Conservation (phyloP, 2,329 filamentous ascomycete species). For the Onygenales sp. region DNA sequence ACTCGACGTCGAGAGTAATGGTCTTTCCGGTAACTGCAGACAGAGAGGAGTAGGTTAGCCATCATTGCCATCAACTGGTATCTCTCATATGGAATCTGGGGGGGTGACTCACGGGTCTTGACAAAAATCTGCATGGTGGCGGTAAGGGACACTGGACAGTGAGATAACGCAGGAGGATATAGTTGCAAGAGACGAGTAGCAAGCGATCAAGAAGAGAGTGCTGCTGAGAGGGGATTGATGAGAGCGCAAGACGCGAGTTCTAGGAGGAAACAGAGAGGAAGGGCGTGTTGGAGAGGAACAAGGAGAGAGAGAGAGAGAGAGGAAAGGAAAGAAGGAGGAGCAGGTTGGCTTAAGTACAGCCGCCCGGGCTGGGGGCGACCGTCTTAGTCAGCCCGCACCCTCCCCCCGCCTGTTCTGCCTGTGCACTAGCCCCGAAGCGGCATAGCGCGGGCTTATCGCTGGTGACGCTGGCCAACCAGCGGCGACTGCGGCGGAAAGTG, state of each 20-base stretch:
- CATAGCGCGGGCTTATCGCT: background rate
- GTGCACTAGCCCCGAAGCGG: background rate
- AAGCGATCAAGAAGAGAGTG: slow-evolving; percentile 13
- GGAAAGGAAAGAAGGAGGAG: slow-evolving; percentile 16
- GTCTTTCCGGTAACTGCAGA: slow-evolving; percentile 51
- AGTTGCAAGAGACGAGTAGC: slow-evolving; percentile 2
- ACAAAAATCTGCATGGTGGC: slow-evolving; percentile 92
- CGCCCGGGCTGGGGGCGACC: slow-evolving; percentile 15
- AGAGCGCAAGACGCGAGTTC: background rate
- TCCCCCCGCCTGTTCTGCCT: too few species aligned
- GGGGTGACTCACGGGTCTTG: slow-evolving; percentile 68
- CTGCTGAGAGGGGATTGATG: slow-evolving; percentile 4
- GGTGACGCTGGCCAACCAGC: background rate
- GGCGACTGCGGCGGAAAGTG: slow-evolving; percentile 9
- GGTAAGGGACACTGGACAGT: slow-evolving; percentile 6
- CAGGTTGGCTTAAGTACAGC: slow-evolving; percentile 23
- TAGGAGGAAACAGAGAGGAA: background rate
- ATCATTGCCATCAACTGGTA: slow-evolving; percentile 3
- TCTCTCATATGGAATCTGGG: slow-evolving; percentile 6
- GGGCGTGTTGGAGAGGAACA: slow-evolving; percentile 8
- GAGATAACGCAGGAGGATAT: slow-evolving; percentile 1
- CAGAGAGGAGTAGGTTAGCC: slow-evolving; percentile 22
- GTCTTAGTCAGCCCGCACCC: background rate
- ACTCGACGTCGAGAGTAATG: slow-evolving; percentile 43
- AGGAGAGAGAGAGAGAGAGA: slow-evolving; percentile 9